A percentile compares a stretch with the other conserved stretches of the same genome.
Evolutionary conservation across 2,329 filamentous ascomycete genomes (phyloP).

Genomic region (Alternaria brassicicola): DNA sequence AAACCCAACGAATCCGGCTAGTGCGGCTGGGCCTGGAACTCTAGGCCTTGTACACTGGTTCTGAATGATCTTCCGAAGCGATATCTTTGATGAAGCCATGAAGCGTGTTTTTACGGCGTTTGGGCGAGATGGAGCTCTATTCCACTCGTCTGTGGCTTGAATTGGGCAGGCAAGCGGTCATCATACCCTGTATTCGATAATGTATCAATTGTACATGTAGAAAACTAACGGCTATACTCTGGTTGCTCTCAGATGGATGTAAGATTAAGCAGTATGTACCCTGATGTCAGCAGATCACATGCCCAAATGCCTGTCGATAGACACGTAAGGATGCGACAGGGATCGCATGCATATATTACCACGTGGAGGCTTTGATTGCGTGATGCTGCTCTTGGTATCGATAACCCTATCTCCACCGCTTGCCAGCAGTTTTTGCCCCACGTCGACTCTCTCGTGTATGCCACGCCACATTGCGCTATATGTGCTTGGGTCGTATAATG

Average conservation of each 20-base stretch:
- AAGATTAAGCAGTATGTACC: background rate
- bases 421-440: background rate
- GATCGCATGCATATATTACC: background rate
- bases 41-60: conserved; percentile 40
- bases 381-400: conserved; percentile 12
- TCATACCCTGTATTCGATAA: background rate
- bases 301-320: background rate
- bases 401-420: conserved; percentile 37
- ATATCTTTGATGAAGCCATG: background rate
- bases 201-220: background rate
- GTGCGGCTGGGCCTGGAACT: conserved; percentile 20
- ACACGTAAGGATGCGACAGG: background rate
- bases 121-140: background rate
- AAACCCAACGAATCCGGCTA: conserved; percentile 11
- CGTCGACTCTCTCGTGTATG: background rate
- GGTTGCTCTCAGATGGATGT: background rate
- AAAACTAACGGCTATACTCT: background rate
- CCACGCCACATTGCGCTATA: background rate
- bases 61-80: background rate
- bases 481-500: background rate
- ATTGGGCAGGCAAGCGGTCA: background rate
- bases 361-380: conserved; percentile 22
- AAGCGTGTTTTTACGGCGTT: background rate
- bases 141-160: background rate
- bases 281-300: background rate